A percentile compares a stretch with the other conserved stretches of the same genome.
phyloP scores from a whole-genome alignment of 768 basidiomycete genomes.

The Dacryopinax spathularia region DNA sequence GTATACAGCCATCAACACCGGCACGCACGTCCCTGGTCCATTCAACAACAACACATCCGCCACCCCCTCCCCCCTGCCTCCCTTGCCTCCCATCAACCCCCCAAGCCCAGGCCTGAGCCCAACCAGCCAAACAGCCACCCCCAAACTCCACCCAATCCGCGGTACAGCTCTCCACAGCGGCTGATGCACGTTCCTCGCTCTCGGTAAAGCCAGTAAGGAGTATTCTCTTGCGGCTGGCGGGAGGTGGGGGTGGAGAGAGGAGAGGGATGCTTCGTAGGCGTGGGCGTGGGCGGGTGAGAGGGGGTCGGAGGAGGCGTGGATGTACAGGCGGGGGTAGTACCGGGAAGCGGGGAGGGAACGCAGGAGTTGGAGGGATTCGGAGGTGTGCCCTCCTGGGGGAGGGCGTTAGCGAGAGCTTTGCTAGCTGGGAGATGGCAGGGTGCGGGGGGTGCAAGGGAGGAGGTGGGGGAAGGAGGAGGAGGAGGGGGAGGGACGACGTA shows the following conservation, averaged over 20 bases:
- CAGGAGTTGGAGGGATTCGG: conserved; percentile 62
- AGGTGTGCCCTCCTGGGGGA: conserved; percentile 91
- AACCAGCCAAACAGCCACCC: conserved; percentile 46
- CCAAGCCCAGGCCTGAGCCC: conserved; percentile 38
- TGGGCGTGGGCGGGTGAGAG: conserved; percentile 61
- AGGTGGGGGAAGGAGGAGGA: conserved; percentile 2
- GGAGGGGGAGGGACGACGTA: conserved; percentile 23
- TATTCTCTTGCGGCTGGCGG: conserved; percentile 23
- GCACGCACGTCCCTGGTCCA: conserved; percentile 87
- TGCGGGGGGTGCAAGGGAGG: conserved; percentile 5
- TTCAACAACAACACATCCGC: conserved; percentile 76
- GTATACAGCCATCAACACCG: conserved; percentile 56
- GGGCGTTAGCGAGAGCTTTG: conserved; percentile 4
- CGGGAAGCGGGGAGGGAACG: conserved; percentile 58
- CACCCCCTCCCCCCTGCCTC: conserved; percentile 26
- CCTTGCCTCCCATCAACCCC: no score
- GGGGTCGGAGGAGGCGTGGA: conserved; percentile 65
- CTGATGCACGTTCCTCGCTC: conserved; percentile 81
- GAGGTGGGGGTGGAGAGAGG: conserved; percentile 5
- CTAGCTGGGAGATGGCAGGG: conserved; percentile 8
- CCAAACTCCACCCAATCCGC: conserved; percentile 48
- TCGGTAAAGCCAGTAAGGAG: conserved; percentile 54
- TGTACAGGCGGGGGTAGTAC: conserved; percentile 65
- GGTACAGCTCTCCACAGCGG: conserved; percentile 51
- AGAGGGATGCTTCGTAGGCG: conserved; percentile 42